Evolutionary conservation across 192 early-diverging fungal species (phyloP).

Genomic region (Mycoemilia scoparia): DNA sequence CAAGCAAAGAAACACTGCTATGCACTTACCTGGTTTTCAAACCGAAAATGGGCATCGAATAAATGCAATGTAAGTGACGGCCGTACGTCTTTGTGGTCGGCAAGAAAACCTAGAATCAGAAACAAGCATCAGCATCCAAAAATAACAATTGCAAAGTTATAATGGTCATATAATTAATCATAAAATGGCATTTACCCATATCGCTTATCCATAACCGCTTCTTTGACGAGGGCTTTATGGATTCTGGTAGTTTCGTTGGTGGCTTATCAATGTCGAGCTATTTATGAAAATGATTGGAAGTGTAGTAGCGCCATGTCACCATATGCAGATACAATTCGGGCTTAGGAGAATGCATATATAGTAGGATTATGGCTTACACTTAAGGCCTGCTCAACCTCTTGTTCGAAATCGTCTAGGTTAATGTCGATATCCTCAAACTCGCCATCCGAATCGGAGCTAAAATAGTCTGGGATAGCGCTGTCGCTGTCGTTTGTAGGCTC

Average conservation of each 20-base stretch:
- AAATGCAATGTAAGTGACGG: constrained; percentile 46
- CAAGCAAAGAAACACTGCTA: too few relatives aligned
- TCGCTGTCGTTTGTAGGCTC: too few relatives aligned
- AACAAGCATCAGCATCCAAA: too few relatives aligned
- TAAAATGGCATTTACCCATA: too few relatives aligned
- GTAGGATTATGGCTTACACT: neutral
- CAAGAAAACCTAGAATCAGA: constrained; percentile 17
- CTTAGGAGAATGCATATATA: neutral
- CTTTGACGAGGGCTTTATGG: constrained; percentile 6
- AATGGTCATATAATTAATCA: too few relatives aligned
- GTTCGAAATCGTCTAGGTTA: constrained; percentile 7
- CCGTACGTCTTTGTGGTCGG: constrained; percentile 25
- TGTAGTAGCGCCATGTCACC: neutral
- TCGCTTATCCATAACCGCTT: constrained; percentile 15
- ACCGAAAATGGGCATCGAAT: constrained; percentile 56
- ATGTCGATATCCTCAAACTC: constrained; percentile 28
- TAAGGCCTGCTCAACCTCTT: constrained; percentile 8
- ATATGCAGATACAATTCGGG: neutral
- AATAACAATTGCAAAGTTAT: too few relatives aligned
- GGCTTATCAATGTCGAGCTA: neutral
- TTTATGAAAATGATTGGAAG: neutral
- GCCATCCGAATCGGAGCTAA: constrained; percentile 20
- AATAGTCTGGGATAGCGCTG: too few relatives aligned
- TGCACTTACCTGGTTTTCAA: constrained; percentile 42
- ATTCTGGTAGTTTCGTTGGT: too few relatives aligned